A percentile compares a stretch with the other conserved stretches of the same genome.
Conservation (phyloP, 1,284 basidiomycete species). For the Neolentinus lepideus region DNA sequence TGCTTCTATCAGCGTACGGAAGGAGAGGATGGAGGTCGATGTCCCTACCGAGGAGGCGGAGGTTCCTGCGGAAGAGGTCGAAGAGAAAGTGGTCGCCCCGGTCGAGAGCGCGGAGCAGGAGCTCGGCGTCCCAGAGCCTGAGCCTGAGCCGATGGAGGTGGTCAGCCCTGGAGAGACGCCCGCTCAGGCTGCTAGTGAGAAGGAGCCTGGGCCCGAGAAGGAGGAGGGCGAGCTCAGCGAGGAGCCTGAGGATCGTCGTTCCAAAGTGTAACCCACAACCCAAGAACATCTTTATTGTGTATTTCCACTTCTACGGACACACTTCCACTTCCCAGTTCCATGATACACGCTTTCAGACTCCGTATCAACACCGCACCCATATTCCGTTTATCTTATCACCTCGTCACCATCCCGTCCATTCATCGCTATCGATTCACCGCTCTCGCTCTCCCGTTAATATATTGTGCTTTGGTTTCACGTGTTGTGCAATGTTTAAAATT, state of each 20-base stretch:
- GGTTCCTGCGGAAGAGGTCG: background rate
- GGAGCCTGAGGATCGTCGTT: slow-evolving; percentile 13
- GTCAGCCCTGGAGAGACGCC: background rate
- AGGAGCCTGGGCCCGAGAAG: slow-evolving; percentile 21
- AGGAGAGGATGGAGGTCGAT: background rate
- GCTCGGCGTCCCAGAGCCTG: background rate
- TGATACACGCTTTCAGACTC: background rate
- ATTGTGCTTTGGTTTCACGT: too few relatives aligned
- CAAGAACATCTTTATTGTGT: background rate
- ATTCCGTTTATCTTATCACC: background rate
- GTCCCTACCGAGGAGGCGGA: background rate
- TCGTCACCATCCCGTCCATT: background rate
- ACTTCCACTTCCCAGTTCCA: background rate
- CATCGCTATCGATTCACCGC: too few relatives aligned
- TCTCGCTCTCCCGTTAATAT: too few relatives aligned
- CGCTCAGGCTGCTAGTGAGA: background rate
- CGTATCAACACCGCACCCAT: background rate
- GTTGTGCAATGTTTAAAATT: too few relatives aligned
- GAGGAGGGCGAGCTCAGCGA: slow-evolving; percentile 42
- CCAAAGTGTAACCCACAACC: background rate
- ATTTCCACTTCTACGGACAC: background rate
- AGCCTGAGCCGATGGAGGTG: background rate
- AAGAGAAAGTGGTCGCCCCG: background rate
- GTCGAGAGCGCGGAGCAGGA: background rate
- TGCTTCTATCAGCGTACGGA: background rate